Percentiles rank a stretch among this genome's conserved stretches.
Evolutionary conservation across 768 basidiomycete genomes (phyloP).

Genomic region (Rhizopogon sp.): DNA sequence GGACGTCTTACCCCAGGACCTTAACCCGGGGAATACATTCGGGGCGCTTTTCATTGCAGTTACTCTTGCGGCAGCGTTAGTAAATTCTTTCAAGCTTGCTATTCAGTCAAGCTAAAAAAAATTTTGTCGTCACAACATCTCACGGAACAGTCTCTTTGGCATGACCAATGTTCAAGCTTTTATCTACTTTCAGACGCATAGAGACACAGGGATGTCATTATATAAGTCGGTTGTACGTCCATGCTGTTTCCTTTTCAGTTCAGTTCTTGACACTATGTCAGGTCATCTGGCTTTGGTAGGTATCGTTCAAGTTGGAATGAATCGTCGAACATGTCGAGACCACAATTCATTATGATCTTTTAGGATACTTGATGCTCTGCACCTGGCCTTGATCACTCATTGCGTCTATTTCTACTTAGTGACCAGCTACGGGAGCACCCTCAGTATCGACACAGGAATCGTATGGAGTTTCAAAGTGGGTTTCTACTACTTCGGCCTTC

Average conservation of each 20-base stretch:
- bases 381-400: no score
- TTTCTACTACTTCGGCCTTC: background rate
- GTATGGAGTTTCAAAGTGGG: background rate
- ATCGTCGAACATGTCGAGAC: background rate
- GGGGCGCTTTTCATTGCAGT: background rate
- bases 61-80: background rate
- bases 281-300: background rate
- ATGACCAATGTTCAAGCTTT: no score
- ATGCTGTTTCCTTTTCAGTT: background rate
- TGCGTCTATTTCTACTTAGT: no score
- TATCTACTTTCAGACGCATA: no score
- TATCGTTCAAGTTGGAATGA: background rate
- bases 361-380: constrained; percentile 29
- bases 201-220: background rate
- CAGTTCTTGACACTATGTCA: background rate
- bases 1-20: no score
- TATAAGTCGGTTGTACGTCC: background rate
- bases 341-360: background rate
- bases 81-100: background rate
- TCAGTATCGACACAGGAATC: no score
- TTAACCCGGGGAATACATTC: background rate
- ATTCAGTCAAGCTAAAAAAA: no score
- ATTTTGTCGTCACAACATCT: no score
- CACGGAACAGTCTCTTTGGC: no score
- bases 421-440: no score